Percentiles rank a stretch among this genome's conserved stretches.
Evolutionary conservation across 1,284 basidiomycete genomes (phyloP).

Genomic region (Leccinum ponderosum): DNA sequence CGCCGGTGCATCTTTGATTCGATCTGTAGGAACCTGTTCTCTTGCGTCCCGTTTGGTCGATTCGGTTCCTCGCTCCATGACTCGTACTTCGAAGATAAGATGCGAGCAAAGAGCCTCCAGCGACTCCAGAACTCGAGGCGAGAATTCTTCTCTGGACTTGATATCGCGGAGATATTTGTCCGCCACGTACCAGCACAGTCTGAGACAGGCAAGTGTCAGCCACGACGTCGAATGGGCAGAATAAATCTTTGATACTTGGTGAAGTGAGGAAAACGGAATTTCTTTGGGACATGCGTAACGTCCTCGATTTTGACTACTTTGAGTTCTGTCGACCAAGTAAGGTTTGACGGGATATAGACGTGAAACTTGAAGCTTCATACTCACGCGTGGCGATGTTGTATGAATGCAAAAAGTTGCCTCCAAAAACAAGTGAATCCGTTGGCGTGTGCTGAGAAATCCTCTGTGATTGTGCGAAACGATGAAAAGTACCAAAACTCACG

Average conservation of each 20-base stretch:
- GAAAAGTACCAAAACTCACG: slow-evolving; percentile 48
- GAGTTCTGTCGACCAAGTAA: slow-evolving; percentile 57
- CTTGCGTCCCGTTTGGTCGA: slow-evolving; percentile 68
- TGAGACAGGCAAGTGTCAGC: slow-evolving; percentile 32
- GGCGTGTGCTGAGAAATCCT: slow-evolving; percentile 73
- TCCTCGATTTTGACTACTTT: slow-evolving; percentile 91
- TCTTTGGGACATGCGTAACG: slow-evolving; percentile 89
- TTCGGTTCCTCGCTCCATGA: slow-evolving; percentile 66
- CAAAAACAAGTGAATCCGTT: slow-evolving; percentile 90
- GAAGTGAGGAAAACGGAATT: slow-evolving; percentile 91
- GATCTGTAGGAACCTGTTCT: slow-evolving; percentile 80
- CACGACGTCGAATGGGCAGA: slow-evolving; percentile 2
- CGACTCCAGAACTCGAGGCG: slow-evolving; percentile 68
- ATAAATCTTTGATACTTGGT: slow-evolving; percentile 53
- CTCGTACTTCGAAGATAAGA: slow-evolving; percentile 73
- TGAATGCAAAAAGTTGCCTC: slow-evolving; percentile 95
- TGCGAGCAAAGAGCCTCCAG: slow-evolving; percentile 72
- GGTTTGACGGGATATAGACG: neutral
- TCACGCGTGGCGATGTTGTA: slow-evolving; percentile 74
- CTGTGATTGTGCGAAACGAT: slow-evolving; percentile 1
- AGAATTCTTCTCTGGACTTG: slow-evolving; percentile 60
- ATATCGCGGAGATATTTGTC: slow-evolving; percentile 77
- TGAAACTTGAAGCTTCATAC: slow-evolving; percentile 26
- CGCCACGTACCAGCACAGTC: slow-evolving; percentile 88
- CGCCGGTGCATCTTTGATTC: slow-evolving; percentile 75